These are phyloP conservation scores for Rhynchosporium graminicola DNA, from an alignment of 2,329 filamentous ascomycete genomes.

Conservation along the genomic window DNA sequence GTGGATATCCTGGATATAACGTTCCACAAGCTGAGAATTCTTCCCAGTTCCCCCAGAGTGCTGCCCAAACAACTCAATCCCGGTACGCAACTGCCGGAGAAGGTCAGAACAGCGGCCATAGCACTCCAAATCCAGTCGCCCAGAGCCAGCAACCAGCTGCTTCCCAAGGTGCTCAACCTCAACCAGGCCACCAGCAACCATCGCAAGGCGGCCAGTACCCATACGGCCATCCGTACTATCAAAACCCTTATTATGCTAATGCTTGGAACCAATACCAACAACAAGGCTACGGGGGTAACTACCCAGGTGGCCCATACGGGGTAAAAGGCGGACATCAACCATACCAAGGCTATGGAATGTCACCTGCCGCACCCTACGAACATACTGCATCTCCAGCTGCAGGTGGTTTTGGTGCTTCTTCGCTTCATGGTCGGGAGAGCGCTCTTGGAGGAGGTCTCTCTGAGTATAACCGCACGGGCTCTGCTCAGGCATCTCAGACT, in stretches of 20 bases:
- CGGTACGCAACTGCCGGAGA: slow-evolving; percentile 64
- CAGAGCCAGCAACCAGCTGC: slow-evolving; percentile 52
- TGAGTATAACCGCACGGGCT: slow-evolving; percentile 41
- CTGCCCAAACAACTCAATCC: slow-evolving; percentile 60
- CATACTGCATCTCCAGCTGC: slow-evolving; percentile 41
- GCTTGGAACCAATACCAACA: slow-evolving; percentile 59
- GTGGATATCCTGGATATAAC: slow-evolving; percentile 76
- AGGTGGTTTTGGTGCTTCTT: slow-evolving; percentile 38
- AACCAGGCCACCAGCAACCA: slow-evolving; percentile 52
- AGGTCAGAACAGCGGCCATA: slow-evolving; percentile 82
- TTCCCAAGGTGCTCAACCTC: slow-evolving; percentile 46
- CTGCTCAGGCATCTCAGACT: slow-evolving; percentile 39
- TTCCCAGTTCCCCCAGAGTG: slow-evolving; percentile 73
- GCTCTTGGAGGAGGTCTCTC: slow-evolving; percentile 39
- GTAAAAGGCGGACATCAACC: slow-evolving; percentile 40
- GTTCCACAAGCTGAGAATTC: slow-evolving; percentile 63
- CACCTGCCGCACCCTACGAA: slow-evolving; percentile 41
- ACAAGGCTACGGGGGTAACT: slow-evolving; percentile 43
- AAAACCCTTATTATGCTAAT: slow-evolving; percentile 62
- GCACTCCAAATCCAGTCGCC: slow-evolving; percentile 79
- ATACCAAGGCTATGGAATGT: slow-evolving; percentile 42
- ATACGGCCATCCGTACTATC: slow-evolving; percentile 60
- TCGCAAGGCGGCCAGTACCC: slow-evolving; percentile 52
- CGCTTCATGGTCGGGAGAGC: slow-evolving; percentile 42
- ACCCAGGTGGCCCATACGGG: slow-evolving; percentile 42